phyloP scores from a whole-genome alignment of 352 stramenopile genomes.

The Phytophthora capsici region DNA sequence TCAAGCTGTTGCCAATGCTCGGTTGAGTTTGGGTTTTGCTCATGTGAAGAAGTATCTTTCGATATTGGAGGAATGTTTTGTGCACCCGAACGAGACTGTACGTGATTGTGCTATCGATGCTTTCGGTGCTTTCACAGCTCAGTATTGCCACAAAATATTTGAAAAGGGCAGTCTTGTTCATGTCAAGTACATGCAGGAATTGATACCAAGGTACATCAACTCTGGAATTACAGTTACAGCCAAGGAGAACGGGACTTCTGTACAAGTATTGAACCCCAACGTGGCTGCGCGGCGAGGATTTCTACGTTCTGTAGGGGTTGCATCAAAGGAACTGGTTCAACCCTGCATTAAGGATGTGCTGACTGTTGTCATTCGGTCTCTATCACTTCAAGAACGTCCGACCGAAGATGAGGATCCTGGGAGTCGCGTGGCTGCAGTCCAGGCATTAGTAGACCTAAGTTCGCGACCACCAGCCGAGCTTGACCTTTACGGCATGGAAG shows the following conservation, averaged over 20 bases:
- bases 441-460: slow-evolving; percentile 89
- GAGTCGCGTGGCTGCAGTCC: slow-evolving; percentile 94
- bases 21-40: slow-evolving; percentile 59
- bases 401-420: slow-evolving; percentile 92
- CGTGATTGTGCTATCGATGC: slow-evolving; percentile 89
- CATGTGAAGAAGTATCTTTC: slow-evolving; percentile 82
- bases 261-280: slow-evolving; percentile 56
- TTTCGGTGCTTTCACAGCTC: slow-evolving; percentile 81
- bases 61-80: slow-evolving; percentile 92
- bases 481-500: slow-evolving; percentile 51
- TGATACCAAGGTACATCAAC: slow-evolving; percentile 70
- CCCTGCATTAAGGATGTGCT: slow-evolving; percentile 62
- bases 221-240: slow-evolving; percentile 47
- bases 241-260: slow-evolving; percentile 34
- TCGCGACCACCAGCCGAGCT: slow-evolving; percentile 58
- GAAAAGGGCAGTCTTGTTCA: slow-evolving; percentile 51
- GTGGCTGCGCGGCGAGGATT: slow-evolving; percentile 66
- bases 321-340: slow-evolving; percentile 54
- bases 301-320: slow-evolving; percentile 61
- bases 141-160: slow-evolving; percentile 89
- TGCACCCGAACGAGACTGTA: slow-evolving; percentile 94
- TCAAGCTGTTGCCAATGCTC: slow-evolving; percentile 81
- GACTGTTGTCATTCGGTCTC: slow-evolving; percentile 48
- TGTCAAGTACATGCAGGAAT: slow-evolving; percentile 50
- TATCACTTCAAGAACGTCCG: slow-evolving; percentile 51